Percentiles rank a stretch among this genome's conserved stretches.
phyloP scores from a whole-genome alignment of 2,329 filamentous ascomycete species.

The Paramyrothecium sp. region DNA sequence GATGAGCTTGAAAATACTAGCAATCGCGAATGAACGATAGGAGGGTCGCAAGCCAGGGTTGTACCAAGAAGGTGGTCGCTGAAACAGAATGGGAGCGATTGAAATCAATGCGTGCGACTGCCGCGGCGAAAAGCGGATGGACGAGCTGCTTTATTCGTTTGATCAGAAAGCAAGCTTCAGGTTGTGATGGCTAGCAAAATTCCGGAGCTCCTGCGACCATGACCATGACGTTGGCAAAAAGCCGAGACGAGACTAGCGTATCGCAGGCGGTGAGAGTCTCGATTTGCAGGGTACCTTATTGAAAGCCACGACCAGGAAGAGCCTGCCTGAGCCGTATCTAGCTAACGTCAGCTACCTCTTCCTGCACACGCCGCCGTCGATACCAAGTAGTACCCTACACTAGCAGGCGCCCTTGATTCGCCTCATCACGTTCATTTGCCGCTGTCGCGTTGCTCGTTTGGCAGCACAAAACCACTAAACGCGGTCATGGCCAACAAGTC shows the following conservation, averaged over 20 bases:
- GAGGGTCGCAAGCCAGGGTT: not conserved
- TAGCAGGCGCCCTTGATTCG: not conserved
- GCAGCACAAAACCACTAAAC: constrained; percentile 2
- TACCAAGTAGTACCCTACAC: not conserved
- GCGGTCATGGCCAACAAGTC: not conserved
- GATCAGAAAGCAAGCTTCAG: not conserved
- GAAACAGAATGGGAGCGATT: too few species aligned
- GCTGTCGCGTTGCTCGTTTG: not conserved
- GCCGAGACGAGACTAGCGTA: not conserved
- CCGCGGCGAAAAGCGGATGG: not conserved
- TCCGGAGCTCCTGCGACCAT: not conserved
- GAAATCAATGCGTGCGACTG: not conserved
- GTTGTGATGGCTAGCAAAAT: not conserved
- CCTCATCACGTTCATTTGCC: not conserved
- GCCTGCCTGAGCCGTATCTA: not conserved
- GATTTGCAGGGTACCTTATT: not conserved
- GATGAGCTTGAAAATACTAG: not conserved
- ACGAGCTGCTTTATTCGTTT: not conserved
- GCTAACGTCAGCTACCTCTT: too few species aligned
- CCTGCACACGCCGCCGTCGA: too few species aligned
- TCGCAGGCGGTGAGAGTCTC: not conserved
- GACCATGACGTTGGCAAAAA: not conserved
- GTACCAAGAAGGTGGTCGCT: too few species aligned
- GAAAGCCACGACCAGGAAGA: not conserved
- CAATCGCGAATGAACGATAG: not conserved